Conservation (phyloP, 352 stramenopile genomes). For the Pythium chondricola region DNA sequence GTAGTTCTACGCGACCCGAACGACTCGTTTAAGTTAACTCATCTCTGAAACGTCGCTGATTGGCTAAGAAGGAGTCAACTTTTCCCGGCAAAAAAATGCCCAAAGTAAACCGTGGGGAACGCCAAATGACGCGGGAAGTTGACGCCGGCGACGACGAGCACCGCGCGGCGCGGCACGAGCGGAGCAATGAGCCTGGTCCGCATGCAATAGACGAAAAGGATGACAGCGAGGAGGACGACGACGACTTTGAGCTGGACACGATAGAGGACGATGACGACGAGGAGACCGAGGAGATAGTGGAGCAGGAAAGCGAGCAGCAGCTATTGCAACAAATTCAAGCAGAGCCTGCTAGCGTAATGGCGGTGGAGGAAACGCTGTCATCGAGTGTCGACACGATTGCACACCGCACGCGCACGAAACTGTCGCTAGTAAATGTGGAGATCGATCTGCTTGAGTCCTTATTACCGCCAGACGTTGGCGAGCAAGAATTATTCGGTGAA, state of each 20-base stretch:
- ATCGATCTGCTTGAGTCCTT: constrained; percentile 67
- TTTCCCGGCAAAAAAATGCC: no score
- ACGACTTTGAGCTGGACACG: constrained; percentile 19
- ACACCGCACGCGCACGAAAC: constrained; percentile 59
- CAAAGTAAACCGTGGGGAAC: no score
- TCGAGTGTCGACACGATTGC: constrained; percentile 45
- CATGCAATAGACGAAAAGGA: constrained; percentile 1
- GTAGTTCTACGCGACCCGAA: no score
- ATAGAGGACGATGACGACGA: constrained; percentile 21
- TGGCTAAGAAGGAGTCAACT: constrained; percentile 10
- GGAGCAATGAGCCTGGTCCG: not conserved
- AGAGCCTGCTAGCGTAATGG: not conserved
- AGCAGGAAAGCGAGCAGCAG: not conserved
- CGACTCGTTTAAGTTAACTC: no score
- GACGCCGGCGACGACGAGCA: not conserved
- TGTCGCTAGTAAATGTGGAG: constrained; percentile 68
- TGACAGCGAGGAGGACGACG: constrained; percentile 15
- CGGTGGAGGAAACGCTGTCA: not conserved
- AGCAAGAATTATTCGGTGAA: constrained; percentile 16
- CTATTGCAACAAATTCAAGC: not conserved
- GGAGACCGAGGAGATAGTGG: constrained; percentile 3
- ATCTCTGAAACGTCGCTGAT: no score
- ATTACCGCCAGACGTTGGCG: constrained; percentile 25
- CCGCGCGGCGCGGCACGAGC: not conserved
- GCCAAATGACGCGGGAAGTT: constrained; percentile 9